Evolutionary conservation across 1,139 yeast species (phyloP), one percentile per base, ranked within the genome.

Genomic region (Kodamaea suecica): DNA sequence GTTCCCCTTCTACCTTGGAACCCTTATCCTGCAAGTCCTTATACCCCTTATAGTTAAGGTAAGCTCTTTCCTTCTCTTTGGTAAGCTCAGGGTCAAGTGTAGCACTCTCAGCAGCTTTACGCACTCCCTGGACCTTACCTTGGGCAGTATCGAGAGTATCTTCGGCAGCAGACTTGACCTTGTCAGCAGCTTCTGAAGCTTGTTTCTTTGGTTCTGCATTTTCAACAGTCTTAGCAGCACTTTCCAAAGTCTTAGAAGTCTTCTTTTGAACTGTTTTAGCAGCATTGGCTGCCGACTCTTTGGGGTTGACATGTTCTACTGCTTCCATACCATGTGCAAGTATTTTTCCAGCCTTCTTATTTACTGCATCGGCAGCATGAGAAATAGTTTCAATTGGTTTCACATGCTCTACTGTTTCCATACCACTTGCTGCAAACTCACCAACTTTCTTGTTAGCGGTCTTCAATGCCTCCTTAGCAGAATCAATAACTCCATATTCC

Each of bases 1-100:
- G 76, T 51, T 70, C 75, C 27, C 46, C 39, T 44, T 68, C 74
- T 17, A 55, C 59, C 47, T 67, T 63, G 30, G 57, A 27, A 8
- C 76, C 76, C 45, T 68, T 70, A 38, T 70, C 73, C 47, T 66
- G 68, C 46, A 70, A 61, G 40, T 52, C 45, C 26, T 57, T 42
- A 49, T 70, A 69, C 7, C 73, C 74, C 29, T 49, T 37, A 31
- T 52, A 41, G 43, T 65, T 61, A 24, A 57, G 37, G 9, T 43
- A 39, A 3, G 63, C 71, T 21, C 33, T 37, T 5, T 26, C 29
- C 33, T 29, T 30, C n/a, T 30, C 17, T 12, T 23, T 10, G 9
- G 20, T 6, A 13, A 13, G 33, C 10, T 20, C 23, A 3, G 33
- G 26, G 23, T 12, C 31, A 27, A 24, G 19, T 12, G 17, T 17